A percentile compares a stretch with the other conserved stretches of the same genome.
These are phyloP conservation scores for Ploettnerulaceae sp. DNA, from an alignment of 2,329 filamentous ascomycete genomes.

Conservation along the genomic window DNA sequence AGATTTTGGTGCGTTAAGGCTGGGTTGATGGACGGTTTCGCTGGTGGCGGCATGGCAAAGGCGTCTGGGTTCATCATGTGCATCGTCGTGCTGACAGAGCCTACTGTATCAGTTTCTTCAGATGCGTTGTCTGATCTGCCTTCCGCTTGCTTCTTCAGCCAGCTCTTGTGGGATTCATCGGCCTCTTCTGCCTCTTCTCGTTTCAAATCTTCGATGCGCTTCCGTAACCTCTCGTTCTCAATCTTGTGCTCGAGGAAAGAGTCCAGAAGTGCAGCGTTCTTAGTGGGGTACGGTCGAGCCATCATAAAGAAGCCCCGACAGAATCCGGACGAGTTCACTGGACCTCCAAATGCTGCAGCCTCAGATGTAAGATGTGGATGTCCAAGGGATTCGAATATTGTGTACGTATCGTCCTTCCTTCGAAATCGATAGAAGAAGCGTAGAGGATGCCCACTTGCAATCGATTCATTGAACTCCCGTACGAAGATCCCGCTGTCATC, in stretches of 20 bases:
- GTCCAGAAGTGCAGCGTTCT: slow-evolving; percentile 78
- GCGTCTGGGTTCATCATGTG: slow-evolving; percentile 37
- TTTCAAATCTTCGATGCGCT: slow-evolving; percentile 79
- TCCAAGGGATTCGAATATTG: slow-evolving; percentile 86
- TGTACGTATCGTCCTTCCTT: slow-evolving; percentile 67
- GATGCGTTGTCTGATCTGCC: slow-evolving; percentile 47
- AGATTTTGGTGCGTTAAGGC: slow-evolving; percentile 76
- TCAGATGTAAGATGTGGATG: slow-evolving; percentile 81
- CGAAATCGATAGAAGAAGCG: slow-evolving; percentile 83
- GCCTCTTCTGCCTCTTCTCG: slow-evolving; percentile 79
- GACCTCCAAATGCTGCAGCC: slow-evolving; percentile 52
- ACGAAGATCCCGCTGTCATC: slow-evolving; percentile 82
- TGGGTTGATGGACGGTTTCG: slow-evolving; percentile 58
- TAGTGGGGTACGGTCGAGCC: slow-evolving; percentile 83
- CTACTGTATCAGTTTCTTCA: slow-evolving; percentile 38
- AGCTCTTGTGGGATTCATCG: slow-evolving; percentile 59
- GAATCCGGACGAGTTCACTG: slow-evolving; percentile 60
- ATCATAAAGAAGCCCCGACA: slow-evolving; percentile 94
- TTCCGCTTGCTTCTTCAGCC: slow-evolving; percentile 55
- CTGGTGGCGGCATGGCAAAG: slow-evolving; percentile 60
- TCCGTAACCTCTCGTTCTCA: slow-evolving; percentile 82
- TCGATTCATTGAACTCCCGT: slow-evolving; percentile 83
- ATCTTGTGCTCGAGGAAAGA: slow-evolving; percentile 96
- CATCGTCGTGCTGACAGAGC: slow-evolving; percentile 28
- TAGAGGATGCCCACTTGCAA: slow-evolving; percentile 72